phyloP scores from a whole-genome alignment of 2,329 filamentous ascomycete species.

The Aspergillus terreus region DNA sequence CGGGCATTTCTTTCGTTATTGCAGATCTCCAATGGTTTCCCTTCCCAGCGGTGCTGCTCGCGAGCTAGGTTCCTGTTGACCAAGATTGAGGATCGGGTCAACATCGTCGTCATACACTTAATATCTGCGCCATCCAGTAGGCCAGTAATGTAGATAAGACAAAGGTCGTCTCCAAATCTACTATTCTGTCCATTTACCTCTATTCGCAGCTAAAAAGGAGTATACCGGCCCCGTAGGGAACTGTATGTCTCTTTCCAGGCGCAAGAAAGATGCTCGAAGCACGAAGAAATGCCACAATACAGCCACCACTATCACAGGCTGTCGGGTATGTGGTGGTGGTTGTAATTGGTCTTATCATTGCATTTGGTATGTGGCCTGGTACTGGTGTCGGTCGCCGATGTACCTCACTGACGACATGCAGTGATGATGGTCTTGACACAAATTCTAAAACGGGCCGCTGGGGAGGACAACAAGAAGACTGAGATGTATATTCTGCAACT shows the following conservation, averaged over 20 bases:
- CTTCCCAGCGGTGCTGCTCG: neutral
- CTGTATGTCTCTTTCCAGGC: no score
- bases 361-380: conserved; percentile 26
- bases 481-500: conserved; percentile 41
- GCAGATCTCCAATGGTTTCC: neutral
- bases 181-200: no score
- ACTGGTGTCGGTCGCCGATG: neutral
- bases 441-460: conserved; percentile 47
- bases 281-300: conserved; percentile 18
- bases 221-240: no score
- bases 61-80: neutral
- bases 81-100: neutral
- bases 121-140: neutral
- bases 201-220: no score
- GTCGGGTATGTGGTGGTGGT: conserved; percentile 45
- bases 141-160: no score
- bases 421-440: conserved; percentile 48
- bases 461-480: conserved; percentile 51
- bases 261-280: conserved; percentile 6
- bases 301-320: conserved; percentile 35
- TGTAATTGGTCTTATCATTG: conserved; percentile 39
- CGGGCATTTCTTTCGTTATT: neutral
- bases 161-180: no score
- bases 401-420: conserved; percentile 10
- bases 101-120: neutral